Evolutionary conservation across 2,329 filamentous ascomycete species (phyloP).

Genomic region (Cladophialophora immunda): DNA sequence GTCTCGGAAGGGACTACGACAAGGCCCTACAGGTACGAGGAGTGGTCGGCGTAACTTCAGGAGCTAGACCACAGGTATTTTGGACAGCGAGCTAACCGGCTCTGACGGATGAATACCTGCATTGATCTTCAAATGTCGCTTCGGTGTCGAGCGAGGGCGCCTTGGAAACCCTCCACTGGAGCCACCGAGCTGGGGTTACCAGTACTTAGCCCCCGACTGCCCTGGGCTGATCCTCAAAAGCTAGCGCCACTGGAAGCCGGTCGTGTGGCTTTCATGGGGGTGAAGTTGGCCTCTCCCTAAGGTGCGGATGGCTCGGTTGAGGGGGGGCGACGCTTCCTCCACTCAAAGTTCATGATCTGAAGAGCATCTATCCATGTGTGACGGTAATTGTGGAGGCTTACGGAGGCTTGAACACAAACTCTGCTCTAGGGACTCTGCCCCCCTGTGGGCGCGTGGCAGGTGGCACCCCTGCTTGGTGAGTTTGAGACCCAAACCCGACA

Average conservation of each 20-base stretch:
- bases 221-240: conserved; percentile 17
- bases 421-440: conserved; percentile 4
- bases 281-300: not conserved
- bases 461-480: conserved; percentile 18
- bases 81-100: not conserved
- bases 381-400: conserved; percentile 12
- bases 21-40: not conserved
- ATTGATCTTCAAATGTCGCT: conserved; percentile 8
- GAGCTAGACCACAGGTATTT: not conserved
- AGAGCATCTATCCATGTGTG: conserved; percentile 26
- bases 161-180: conserved; percentile 9
- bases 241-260: conserved; percentile 15
- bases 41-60: not conserved
- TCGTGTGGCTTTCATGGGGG: conserved; percentile 1
- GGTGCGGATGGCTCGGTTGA: conserved; percentile 2
- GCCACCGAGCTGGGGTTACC: not conserved
- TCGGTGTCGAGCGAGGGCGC: conserved; percentile 1
- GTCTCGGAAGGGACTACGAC: not conserved
- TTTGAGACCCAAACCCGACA: conserved; percentile 17
- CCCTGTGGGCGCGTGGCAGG: conserved; percentile 26
- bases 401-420: conserved; percentile 5
- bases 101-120: conserved; percentile 1
- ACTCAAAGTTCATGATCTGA: conserved; percentile 8
- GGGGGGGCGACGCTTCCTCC: conserved; percentile 8
- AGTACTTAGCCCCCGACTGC: conserved; percentile 2